phyloP scores from a whole-genome alignment of 495 filamentous ascomycete genomes.

The Podospora conica region DNA sequence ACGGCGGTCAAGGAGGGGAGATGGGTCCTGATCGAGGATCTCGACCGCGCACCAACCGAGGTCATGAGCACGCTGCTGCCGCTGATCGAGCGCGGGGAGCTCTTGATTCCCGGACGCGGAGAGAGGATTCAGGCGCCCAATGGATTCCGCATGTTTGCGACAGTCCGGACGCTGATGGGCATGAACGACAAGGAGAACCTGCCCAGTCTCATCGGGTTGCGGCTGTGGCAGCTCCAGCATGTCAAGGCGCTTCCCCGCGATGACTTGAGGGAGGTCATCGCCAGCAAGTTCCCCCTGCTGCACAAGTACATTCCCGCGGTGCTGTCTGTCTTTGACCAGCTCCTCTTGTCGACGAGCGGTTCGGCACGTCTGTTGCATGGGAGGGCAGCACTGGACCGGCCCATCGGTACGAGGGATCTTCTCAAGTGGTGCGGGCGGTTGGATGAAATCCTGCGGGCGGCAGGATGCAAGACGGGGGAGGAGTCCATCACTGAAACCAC shows the following conservation, averaged over 20 bases:
- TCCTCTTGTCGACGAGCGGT: conserved; percentile 49
- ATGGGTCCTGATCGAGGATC: conserved; percentile 95
- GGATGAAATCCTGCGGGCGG: conserved; percentile 49
- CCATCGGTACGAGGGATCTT: conserved; percentile 70
- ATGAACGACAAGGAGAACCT: conserved; percentile 61
- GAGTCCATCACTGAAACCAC: conserved; percentile 67
- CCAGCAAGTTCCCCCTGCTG: conserved; percentile 61
- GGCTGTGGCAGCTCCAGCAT: conserved; percentile 72
- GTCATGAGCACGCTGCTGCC: conserved; percentile 87
- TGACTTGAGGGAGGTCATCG: conserved; percentile 71
- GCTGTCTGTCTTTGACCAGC: conserved; percentile 65
- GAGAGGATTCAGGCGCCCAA: conserved; percentile 74
- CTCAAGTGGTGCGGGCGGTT: conserved; percentile 84
- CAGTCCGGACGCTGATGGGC: conserved; percentile 71
- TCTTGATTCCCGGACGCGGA: conserved; percentile 79
- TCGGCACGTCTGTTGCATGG: conserved; percentile 49
- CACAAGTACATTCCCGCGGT: conserved; percentile 61
- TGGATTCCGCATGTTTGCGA: conserved; percentile 87
- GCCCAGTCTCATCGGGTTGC: conserved; percentile 60
- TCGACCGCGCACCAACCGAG: conserved; percentile 92
- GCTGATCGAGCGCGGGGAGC: conserved; percentile 79
- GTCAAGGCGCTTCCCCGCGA: conserved; percentile 59
- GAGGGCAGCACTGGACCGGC: conserved; percentile 50
- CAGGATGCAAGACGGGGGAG: conserved; percentile 60
- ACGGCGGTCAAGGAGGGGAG: conserved; percentile 88